Evolutionary conservation across 2,329 filamentous ascomycete genomes (phyloP), one percentile per base, ranked within the genome.

Genomic region (Dactylellina parvicollis): DNA sequence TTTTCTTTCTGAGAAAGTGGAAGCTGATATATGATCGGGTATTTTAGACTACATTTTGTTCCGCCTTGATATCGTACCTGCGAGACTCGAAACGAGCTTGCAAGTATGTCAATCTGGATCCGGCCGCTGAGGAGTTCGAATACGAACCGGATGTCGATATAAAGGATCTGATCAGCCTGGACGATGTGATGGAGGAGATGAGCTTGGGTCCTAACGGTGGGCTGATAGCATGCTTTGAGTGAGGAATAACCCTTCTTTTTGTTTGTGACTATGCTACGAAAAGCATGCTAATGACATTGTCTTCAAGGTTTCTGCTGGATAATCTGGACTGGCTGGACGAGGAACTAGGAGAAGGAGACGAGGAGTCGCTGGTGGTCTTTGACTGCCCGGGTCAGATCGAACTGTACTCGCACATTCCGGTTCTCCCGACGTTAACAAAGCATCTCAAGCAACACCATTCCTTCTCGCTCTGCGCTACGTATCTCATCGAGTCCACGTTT

Each of bases 371-470:
- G 75, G 96, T 98, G 81, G 91, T 99, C 75, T 92, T 99, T 82
- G 95, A 99, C 82, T 97, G 98, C 91, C 95, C 95, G 0, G 95
- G 95, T 66, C 95, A 99, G 83, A 98, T 99, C 81, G 95, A 99
- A 83, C 87, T 99, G 12, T 99, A 98, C 83, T 98, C 94, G 1
- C 95, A 99, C 80, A 91, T 98, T 32, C 95, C 95, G 38, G 90
- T 99, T 76, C 84, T 99, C 30, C 95, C 95, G 0, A 87, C 88
- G 18, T 86, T 99, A 50, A 89, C 94, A 76, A 90, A 89, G 78
- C 92, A 92, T 80, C 85, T 98, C 76, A 94, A 96, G 81, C 90
- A 98, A 79, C 92, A 90, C 78, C 75, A 78, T 44, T 74, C 75
- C 44, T 78, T 76, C 49, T 75, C 67, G 8, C 87, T 98, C 77